Percentiles rank a stretch among this genome's conserved stretches.
Conservation (phyloP, 768 basidiomycete genomes). For the Naematelia encephala region DNA sequence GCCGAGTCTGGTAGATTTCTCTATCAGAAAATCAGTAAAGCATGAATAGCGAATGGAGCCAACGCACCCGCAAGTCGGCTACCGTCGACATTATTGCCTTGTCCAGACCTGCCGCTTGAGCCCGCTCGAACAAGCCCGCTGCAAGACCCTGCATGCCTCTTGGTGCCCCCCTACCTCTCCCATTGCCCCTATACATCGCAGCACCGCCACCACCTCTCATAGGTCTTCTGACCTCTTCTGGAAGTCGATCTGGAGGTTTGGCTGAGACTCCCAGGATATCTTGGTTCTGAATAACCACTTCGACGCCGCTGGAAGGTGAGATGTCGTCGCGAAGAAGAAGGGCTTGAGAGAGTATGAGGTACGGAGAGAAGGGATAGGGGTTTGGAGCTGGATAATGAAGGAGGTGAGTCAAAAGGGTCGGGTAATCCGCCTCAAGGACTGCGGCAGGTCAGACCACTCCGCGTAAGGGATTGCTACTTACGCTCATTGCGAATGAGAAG, state of each 20-base stretch:
- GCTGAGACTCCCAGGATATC: conserved; percentile 59
- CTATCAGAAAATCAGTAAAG: conserved; percentile 50
- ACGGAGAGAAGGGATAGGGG: conserved; percentile 41
- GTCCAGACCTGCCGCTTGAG: conserved; percentile 53
- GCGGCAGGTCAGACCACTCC: conserved; percentile 6
- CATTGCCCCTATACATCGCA: conserved; percentile 43
- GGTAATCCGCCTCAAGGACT: conserved; percentile 88
- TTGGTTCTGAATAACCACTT: conserved; percentile 75
- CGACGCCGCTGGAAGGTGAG: conserved; percentile 69
- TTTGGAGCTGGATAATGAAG: conserved; percentile 75
- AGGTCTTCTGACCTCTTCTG: conserved; percentile 2
- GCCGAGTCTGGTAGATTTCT: conserved; percentile 80
- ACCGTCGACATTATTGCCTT: conserved; percentile 49
- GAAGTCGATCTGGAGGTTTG: conserved; percentile 56
- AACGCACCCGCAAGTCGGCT: conserved; percentile 44
- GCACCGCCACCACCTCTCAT: conserved; percentile 35
- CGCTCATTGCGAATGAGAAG: conserved; percentile 85
- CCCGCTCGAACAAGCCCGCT: conserved; percentile 46
- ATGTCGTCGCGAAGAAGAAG: conserved; percentile 71
- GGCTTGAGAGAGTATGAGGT: conserved; percentile 78
- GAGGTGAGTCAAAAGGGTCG: conserved; percentile 73
- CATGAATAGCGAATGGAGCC: neutral
- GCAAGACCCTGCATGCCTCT: conserved; percentile 43
- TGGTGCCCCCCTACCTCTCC: conserved; percentile 47
- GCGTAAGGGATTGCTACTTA: conserved; percentile 52